Conservation (phyloP, 768 basidiomycete genomes). For the Arthromyces matolae region DNA sequence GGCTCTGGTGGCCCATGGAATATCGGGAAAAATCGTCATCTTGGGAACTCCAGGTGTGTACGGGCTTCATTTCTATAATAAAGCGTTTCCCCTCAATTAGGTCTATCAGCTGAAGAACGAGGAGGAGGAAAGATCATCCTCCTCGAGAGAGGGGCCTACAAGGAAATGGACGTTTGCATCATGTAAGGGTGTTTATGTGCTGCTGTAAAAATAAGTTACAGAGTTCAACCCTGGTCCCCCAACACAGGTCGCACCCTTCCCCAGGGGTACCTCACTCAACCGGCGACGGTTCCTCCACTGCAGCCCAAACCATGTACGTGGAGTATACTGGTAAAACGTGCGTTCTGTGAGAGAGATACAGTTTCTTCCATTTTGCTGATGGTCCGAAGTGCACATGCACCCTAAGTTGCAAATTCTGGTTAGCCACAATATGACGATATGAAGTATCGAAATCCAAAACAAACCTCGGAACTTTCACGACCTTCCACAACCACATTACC, state of each 20-base stretch:
- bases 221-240: no score
- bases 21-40: constrained; percentile 66
- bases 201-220: not conserved
- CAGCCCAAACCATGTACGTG: constrained; percentile 61
- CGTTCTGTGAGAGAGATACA: constrained; percentile 19
- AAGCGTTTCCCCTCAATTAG: constrained; percentile 3
- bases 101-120: constrained; percentile 62
- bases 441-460: constrained; percentile 20
- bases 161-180: constrained; percentile 76
- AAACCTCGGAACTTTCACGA: constrained; percentile 79
- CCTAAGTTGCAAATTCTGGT: constrained; percentile 54
- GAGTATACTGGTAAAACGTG: constrained; percentile 77
- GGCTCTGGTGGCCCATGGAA: constrained; percentile 57
- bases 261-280: constrained; percentile 50
- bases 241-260: constrained; percentile 69
- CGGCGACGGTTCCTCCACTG: constrained; percentile 51
- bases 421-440: no score
- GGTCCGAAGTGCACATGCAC: constrained; percentile 66
- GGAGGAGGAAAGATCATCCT: constrained; percentile 77
- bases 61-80: no score
- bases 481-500: constrained; percentile 96
- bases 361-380: constrained; percentile 6
- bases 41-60: constrained; percentile 71
- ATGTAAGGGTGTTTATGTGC: constrained; percentile 43
- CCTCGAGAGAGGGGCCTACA: constrained; percentile 72